A percentile compares a stretch with the other conserved stretches of the same genome.
Evolutionary conservation across 176 grass and related monocot species (phyloP).

Genomic region (Zizania latifolia): DNA sequence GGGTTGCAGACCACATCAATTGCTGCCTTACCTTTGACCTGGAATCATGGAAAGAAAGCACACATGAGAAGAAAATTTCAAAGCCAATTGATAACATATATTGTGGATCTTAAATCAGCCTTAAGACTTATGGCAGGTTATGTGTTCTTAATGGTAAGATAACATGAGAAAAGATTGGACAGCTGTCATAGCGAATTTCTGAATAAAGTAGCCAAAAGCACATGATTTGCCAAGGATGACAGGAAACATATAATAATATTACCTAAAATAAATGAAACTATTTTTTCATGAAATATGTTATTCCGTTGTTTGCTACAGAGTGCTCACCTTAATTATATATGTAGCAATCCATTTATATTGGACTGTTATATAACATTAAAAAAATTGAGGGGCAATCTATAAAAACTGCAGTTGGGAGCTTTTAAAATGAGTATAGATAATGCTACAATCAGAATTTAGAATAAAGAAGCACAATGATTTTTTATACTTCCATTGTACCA

Average conservation of each 20-base stretch:
- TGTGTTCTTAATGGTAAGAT: neutral
- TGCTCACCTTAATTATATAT: no score
- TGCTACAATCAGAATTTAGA: neutral
- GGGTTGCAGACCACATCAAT: constrained; percentile 99
- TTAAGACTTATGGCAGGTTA: neutral
- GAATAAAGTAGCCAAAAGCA: no score
- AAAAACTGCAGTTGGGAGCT: no score
- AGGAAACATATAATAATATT: no score
- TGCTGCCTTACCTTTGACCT: constrained; percentile 96
- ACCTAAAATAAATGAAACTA: no score
- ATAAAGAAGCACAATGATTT: constrained; percentile 6
- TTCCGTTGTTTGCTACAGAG: no score
- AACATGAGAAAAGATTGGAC: neutral
- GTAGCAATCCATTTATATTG: no score
- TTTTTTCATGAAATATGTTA: no score
- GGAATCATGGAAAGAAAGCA: constrained; percentile 6
- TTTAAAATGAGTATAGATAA: neutral
- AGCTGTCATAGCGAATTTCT: neutral
- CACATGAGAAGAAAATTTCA: neutral
- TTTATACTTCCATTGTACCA: neutral
- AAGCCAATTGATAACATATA: neutral
- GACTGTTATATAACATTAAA: no score
- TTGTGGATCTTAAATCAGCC: neutral
- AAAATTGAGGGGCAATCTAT: no score
- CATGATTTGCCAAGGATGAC: no score